Base-by-base conservation (phyloP, 306 rosid species). In the Vigna angularis region DNA sequence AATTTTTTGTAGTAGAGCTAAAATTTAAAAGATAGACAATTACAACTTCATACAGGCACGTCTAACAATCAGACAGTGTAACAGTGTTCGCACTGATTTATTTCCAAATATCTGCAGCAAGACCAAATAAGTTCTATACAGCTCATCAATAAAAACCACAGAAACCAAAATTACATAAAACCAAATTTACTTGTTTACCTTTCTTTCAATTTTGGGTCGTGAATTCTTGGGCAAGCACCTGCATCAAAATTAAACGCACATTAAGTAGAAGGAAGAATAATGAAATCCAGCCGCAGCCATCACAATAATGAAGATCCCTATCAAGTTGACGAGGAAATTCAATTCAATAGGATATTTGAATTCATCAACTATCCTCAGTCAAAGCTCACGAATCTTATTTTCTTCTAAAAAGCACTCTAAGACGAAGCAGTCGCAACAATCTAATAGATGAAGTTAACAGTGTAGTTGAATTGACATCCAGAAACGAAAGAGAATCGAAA, bases 161-260 rank as follows among this genome's bases (percentile, higher is more conserved):
- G 65, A 34, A 78, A 64, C 57, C 83, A 44, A 64, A 65, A 58
- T 26, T 67, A 12, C 12, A 68, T 30, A 72, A 57, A 34, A 69
- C 73, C 59, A 40, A 20, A 66, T 47, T 42, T 66, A 53, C 17
- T 79, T 79, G 83, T 49, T 85, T 85, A 96, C 99, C 94, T 96
- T 80, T 96, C 99, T 87, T 93, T 96, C 93, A 96, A 83, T 86
- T 96, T 96, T 47, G 76, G 93, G 72, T 96, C 99, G 87, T 96
- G 99, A 58, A 96, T 84, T 80, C 87, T 86, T 0, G 98, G 94
- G 82, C 99, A 96, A 26, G 96, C 85, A 66, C 99, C 99, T 96
- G 92, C 77, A 53, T 58, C 78, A 74, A 26, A 58, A 53, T 63
- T 56, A 48, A 55, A 66, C 17, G 3, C 56, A 70, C 56, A 16